Conservation (phyloP, 2,329 filamentous ascomycete species). For the Aspergillus caelatus region DNA sequence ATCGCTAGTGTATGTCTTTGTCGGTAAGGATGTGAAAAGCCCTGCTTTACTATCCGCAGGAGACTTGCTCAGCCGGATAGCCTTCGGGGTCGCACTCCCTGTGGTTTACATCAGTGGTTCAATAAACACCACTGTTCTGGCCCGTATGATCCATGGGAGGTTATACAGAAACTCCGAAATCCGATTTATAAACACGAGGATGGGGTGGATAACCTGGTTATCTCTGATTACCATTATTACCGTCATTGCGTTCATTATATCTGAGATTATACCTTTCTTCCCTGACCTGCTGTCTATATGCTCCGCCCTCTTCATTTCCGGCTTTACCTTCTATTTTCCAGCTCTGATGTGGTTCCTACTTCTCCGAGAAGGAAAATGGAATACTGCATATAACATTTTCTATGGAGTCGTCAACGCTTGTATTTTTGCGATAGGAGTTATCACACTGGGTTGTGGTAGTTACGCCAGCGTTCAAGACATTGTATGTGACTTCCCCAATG, state of each 20-base stretch:
- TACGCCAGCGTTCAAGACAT: no score
- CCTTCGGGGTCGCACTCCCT: conserved; percentile 38
- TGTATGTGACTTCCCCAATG: no score
- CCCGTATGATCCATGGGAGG: conserved; percentile 37
- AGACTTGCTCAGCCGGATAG: conserved; percentile 29
- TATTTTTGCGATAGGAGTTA: no score
- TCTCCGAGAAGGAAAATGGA: conserved; percentile 31
- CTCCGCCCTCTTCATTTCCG: conserved; percentile 76
- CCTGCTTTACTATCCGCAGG: conserved; percentile 36
- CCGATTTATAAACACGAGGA: conserved; percentile 38
- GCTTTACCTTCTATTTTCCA: conserved; percentile 78
- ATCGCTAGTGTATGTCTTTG: conserved; percentile 35
- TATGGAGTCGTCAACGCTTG: no score
- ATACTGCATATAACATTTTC: no score
- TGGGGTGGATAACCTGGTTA: conserved; percentile 39
- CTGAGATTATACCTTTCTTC: conserved; percentile 86
- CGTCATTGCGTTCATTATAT: conserved; percentile 78
- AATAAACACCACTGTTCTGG: conserved; percentile 39
- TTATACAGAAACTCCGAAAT: conserved; percentile 38
- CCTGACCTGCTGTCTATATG: conserved; percentile 58
- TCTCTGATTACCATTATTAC: conserved; percentile 56
- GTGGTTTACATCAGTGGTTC: conserved; percentile 42
- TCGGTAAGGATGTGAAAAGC: conserved; percentile 33
- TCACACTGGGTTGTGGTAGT: no score
- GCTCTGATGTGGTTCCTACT: conserved; percentile 46